Percentiles rank a stretch among this genome's conserved stretches.
These are phyloP conservation scores for Jimgerdemannia lactiflua DNA, from an alignment of 192 early-diverging fungal genomes.

Conservation along the genomic window DNA sequence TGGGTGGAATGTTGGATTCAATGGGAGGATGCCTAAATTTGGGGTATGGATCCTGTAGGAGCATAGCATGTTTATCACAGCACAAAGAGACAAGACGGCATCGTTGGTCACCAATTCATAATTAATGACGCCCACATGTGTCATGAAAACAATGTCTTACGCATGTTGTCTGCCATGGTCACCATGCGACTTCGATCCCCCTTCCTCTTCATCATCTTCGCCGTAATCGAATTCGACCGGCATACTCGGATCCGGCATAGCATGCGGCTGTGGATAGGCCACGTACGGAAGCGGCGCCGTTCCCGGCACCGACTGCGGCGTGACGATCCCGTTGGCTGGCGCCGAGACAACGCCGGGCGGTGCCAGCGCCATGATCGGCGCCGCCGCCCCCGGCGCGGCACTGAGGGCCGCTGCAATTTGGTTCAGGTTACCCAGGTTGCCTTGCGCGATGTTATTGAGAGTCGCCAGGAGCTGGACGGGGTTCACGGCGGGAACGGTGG, in stretches of 20 bases:
- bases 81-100: too few species aligned
- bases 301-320: not conserved
- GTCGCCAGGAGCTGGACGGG: constrained; percentile 4
- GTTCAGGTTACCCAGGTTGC: constrained; percentile 10
- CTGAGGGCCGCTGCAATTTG: not conserved
- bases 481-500: not conserved
- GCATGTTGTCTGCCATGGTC: not conserved
- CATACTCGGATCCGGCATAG: not conserved
- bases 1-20: not conserved
- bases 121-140: not conserved
- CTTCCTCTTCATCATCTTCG: not conserved
- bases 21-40: not conserved
- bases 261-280: not conserved
- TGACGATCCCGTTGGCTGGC: too few species aligned
- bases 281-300: not conserved
- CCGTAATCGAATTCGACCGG: not conserved
- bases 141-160: not conserved
- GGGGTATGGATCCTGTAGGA: not conserved
- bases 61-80: too few species aligned
- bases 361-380: not conserved
- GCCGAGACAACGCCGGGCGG: not conserved
- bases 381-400: not conserved
- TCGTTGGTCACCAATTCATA: not conserved
- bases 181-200: not conserved
- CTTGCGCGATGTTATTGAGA: constrained; percentile 9